Conservation (phyloP, 257 asterid genomes). For the Solanum virginianum region DNA sequence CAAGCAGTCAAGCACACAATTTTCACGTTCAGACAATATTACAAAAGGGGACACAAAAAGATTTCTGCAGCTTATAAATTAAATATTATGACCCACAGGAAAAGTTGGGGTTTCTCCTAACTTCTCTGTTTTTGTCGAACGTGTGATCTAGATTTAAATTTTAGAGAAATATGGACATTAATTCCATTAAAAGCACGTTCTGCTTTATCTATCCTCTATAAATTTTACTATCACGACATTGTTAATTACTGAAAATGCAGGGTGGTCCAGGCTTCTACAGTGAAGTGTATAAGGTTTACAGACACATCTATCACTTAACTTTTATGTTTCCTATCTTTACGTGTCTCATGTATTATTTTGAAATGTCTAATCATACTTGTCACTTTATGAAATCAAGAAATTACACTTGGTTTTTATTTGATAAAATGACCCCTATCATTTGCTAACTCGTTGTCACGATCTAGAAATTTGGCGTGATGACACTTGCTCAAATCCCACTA, state of each 20-base stretch:
- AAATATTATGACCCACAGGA: neutral
- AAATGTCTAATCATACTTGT: too few relatives aligned
- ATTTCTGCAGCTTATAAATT: neutral
- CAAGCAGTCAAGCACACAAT: neutral
- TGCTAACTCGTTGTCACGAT: too few relatives aligned
- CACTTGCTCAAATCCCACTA: too few relatives aligned
- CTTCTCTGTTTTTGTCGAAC: neutral
- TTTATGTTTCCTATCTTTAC: neutral
- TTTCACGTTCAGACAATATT: neutral
- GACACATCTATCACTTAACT: neutral
- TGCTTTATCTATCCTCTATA: neutral
- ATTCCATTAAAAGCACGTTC: neutral
- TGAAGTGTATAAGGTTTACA: neutral
- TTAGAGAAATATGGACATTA: neutral
- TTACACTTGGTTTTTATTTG: too few relatives aligned
- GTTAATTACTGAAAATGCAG: neutral
- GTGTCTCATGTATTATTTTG: too few relatives aligned
- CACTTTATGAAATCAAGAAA: too few relatives aligned
- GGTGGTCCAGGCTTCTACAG: neutral
- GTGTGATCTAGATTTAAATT: neutral
- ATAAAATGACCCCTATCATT: too few relatives aligned
- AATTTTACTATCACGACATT: neutral
- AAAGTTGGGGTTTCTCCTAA: neutral
- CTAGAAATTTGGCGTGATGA: too few relatives aligned
- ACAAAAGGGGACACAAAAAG: neutral